Evolutionary conservation across 2,329 filamentous ascomycete species (phyloP).

Genomic region (Exutisphaerella laricina): DNA sequence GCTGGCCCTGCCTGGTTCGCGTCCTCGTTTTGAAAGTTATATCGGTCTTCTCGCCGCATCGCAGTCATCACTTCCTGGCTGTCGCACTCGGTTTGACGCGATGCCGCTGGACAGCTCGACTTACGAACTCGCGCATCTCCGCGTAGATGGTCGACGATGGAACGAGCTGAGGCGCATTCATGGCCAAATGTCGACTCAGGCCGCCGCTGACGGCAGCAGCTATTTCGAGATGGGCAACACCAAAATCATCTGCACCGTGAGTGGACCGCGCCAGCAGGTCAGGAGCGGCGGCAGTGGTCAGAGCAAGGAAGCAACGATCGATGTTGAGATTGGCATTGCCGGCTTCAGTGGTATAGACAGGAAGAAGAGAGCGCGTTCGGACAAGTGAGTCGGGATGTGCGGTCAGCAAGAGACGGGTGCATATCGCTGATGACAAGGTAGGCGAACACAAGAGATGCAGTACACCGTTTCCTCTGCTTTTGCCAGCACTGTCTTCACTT

Average conservation of each 20-base stretch:
- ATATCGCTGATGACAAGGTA: constrained; percentile 34
- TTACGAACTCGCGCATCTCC: constrained; percentile 73
- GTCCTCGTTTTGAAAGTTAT: no score
- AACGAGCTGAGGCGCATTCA: constrained; percentile 89
- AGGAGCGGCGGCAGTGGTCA: constrained; percentile 42
- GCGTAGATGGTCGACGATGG: constrained; percentile 75
- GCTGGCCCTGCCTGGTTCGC: no score
- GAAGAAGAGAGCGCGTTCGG: constrained; percentile 66
- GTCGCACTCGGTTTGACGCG: no score
- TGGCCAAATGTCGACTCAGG: constrained; percentile 86
- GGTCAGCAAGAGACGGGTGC: not conserved
- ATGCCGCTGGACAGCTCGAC: constrained; percentile 96
- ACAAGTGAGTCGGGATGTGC: constrained; percentile 58
- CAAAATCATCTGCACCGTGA: constrained; percentile 88
- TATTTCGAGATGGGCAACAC: constrained; percentile 98
- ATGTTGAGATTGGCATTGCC: constrained; percentile 76
- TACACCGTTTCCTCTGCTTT: constrained; percentile 74
- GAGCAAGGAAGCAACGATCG: constrained; percentile 59
- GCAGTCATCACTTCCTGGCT: not conserved
- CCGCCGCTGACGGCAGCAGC: constrained; percentile 84
- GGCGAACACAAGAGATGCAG: constrained; percentile 74
- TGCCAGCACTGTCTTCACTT: constrained; percentile 69
- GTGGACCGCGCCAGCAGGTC: constrained; percentile 71
- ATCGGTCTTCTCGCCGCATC: not conserved
- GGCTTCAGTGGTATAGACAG: constrained; percentile 85